Base-by-base conservation (phyloP, 1,284 basidiomycete species). In the Trichosporon sp. region DNA sequence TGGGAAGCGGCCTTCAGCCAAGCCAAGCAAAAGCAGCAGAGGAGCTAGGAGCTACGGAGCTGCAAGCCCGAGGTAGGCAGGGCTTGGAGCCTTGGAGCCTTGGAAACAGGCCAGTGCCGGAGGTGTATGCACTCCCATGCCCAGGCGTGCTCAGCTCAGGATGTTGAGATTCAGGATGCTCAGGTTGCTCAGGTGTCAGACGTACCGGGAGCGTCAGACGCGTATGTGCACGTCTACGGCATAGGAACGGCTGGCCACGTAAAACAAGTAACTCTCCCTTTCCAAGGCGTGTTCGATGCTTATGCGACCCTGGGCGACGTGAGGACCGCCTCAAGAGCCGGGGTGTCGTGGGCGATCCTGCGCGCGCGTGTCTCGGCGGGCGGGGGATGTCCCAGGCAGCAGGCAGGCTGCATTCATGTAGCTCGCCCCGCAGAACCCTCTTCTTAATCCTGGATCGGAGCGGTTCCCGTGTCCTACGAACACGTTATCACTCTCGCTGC, bases 371-470 rank as follows among this genome's bases (percentile, higher is more conserved):
- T 60, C 27, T 29, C 53, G 13, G 13, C 25, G 53, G 13, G 13
- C 25, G 53, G 15, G 27, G 3, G 12, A n/a, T 32, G 56, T n/a
- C 31, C 29, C n/a, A 32, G 56, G 53, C 53, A 9, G 7, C 18
- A 12, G n/a, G 56, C 56, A 32, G n/a, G 31, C 56, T 25, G 56
- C 56, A 32, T 60, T 31, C 56, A 60, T 60, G 56, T 60, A 60
- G 56, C 56, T 60, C 56, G 56, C 56, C 56, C 56, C 56, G 56
- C 56, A 60, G 56, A 60, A 60, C 56, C 56, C 56, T 60, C 56
- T 60, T 60, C 56, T 60, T 60, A 60, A 60, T 60, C 56, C 56
- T 32, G 56, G 56, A 60, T 60, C 56, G 56, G 56, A 60, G 56
- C 11, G 11, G 56, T 60, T 60, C 56, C 56, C 56, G 56, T 60